phyloP scores from a whole-genome alignment of 2,329 filamentous ascomycete species.

The Pseudogymnoascus sp. region DNA sequence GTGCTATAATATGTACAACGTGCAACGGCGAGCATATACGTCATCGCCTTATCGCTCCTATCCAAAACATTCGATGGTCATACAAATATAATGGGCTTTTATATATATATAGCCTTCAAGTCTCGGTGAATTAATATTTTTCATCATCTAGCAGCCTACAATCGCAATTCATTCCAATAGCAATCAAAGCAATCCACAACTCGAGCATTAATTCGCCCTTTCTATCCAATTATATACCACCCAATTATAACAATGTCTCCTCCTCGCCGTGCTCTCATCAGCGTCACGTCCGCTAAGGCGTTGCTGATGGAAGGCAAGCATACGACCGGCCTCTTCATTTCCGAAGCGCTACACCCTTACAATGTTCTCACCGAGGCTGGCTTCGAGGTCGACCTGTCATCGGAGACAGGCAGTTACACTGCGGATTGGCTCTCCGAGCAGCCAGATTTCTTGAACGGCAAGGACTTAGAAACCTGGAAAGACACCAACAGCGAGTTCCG shows the following conservation, averaged over 20 bases:
- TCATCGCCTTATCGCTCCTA: background rate
- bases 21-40: background rate
- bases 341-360: constrained; percentile 42
- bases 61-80: background rate
- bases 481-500: constrained; percentile 37
- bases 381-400: constrained; percentile 41
- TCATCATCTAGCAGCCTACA: background rate
- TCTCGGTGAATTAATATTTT: background rate
- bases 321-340: constrained; percentile 39
- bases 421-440: constrained; percentile 39
- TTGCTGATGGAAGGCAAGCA: constrained; percentile 34
- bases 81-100: background rate
- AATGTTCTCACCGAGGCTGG: constrained; percentile 38
- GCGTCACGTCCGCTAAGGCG: constrained; percentile 37
- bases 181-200: background rate
- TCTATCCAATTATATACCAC: background rate
- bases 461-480: constrained; percentile 35
- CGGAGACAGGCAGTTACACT: constrained; percentile 38
- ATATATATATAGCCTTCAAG: background rate
- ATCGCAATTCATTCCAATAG: background rate
- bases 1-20: background rate
- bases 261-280: constrained; percentile 36
- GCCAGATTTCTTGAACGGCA: constrained; percentile 35
- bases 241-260: constrained; percentile 31
- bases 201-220: background rate